phyloP scores from a whole-genome alignment of 108 stramenopile genomes.

The Seminavis robusta region DNA sequence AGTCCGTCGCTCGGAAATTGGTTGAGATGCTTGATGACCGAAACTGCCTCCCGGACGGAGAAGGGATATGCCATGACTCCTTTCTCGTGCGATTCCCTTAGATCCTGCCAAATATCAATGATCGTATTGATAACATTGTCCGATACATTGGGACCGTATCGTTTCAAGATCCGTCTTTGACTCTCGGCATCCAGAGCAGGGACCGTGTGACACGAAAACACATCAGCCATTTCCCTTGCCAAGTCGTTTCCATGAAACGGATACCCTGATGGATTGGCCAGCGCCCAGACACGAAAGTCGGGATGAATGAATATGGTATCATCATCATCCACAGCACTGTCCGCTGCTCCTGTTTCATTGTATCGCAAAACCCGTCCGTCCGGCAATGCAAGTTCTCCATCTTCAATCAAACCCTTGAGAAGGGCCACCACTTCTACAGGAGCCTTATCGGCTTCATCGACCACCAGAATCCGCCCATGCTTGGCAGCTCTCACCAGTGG shows the following conservation, averaged over 20 bases:
- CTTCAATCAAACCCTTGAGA: conserved; percentile 83
- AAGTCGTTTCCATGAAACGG: conserved; percentile 92
- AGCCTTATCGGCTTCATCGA: conserved; percentile 95
- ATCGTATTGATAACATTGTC: conserved; percentile 37
- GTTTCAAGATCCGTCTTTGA: conserved; percentile 56
- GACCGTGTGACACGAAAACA: conserved; percentile 63
- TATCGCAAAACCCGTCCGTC: conserved; percentile 58
- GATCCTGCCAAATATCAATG: conserved; percentile 57
- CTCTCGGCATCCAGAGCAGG: conserved; percentile 53
- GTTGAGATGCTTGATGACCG: conserved; percentile 79
- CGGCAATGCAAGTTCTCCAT: conserved; percentile 76
- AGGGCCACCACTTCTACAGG: conserved; percentile 83
- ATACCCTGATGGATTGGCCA: conserved; percentile 88
- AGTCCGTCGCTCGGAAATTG: conserved; percentile 71
- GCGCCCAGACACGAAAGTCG: conserved; percentile 67
- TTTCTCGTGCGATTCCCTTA: conserved; percentile 54
- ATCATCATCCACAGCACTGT: conserved; percentile 17
- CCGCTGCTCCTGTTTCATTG: conserved; percentile 8
- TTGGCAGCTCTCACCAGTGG: conserved; percentile 78
- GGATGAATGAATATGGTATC: conserved; percentile 63
- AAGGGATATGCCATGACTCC: conserved; percentile 80
- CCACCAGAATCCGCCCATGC: conserved; percentile 67
- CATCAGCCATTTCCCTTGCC: conserved; percentile 70
- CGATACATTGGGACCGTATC: conserved; percentile 62
- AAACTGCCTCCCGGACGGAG: conserved; percentile 75